These are phyloP conservation scores for Cytospora chrysosperma DNA, from an alignment of 2,329 filamentous ascomycete genomes.

Conservation along the genomic window DNA sequence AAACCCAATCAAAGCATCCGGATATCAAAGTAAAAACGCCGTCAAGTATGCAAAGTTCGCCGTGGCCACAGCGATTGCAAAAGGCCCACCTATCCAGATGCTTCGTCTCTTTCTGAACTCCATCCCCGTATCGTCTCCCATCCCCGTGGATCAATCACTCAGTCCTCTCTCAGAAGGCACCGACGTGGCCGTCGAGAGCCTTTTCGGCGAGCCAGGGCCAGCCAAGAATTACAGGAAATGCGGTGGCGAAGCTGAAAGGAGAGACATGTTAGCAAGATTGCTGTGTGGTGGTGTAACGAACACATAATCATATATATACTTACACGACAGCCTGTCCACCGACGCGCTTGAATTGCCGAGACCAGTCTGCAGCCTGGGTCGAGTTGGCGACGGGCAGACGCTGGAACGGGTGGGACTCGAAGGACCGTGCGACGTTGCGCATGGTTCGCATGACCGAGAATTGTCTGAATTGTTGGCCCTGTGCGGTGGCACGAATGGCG, in stretches of 20 bases:
- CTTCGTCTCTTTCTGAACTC: background rate
- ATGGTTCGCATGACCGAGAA: conserved; percentile 39
- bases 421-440: conserved; percentile 37
- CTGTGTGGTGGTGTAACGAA: background rate
- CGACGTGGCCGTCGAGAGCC: conserved; percentile 32
- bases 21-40: conserved; percentile 22
- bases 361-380: conserved; percentile 39
- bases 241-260: conserved; percentile 36
- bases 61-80: conserved; percentile 10
- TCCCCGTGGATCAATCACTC: background rate
- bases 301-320: too few relatives aligned
- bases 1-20: conserved; percentile 15
- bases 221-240: conserved; percentile 35
- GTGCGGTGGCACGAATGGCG: conserved; percentile 34
- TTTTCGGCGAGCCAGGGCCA: conserved; percentile 36
- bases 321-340: conserved; percentile 36
- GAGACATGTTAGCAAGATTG: conserved; percentile 6
- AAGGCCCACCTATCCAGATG: conserved; percentile 1
- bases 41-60: conserved; percentile 13
- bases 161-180: conserved; percentile 24
- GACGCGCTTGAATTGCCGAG: conserved; percentile 35
- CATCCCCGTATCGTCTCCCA: background rate
- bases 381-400: conserved; percentile 33
- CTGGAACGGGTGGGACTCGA: conserved; percentile 41
- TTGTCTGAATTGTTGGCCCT: conserved; percentile 25